A percentile compares a stretch with the other conserved stretches of the same genome.
These are phyloP conservation scores for Ganoderma resinaceum DNA, from an alignment of 1,284 basidiomycete genomes.

Conservation along the genomic window DNA sequence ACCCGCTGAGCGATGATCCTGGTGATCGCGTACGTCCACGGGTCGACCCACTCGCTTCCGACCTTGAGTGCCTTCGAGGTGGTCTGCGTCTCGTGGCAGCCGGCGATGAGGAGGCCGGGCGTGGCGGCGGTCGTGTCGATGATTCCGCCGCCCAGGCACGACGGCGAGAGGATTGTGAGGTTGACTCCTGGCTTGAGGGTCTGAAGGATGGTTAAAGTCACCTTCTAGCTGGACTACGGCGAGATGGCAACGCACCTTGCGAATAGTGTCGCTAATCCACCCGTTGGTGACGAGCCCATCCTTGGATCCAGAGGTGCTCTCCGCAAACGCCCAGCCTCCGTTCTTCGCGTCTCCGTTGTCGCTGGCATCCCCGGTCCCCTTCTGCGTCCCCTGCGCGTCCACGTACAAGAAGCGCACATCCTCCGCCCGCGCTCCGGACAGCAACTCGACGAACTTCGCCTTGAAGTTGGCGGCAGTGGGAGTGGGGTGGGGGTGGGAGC, in stretches of 20 bases:
- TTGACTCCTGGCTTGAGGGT: background rate
- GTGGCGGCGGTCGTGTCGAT: background rate
- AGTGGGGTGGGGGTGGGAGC: background rate
- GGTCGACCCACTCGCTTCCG: background rate
- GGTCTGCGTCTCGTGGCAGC: background rate
- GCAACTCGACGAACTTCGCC: background rate
- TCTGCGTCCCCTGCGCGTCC: conserved; percentile 1
- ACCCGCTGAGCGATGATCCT: background rate
- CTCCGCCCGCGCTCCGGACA: background rate
- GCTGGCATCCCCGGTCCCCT: background rate
- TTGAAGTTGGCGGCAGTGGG: conserved; percentile 1
- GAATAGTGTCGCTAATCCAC: background rate
- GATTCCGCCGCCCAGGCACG: background rate
- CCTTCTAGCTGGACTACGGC: background rate
- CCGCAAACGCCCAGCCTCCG: background rate
- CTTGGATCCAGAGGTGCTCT: background rate
- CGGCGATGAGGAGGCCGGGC: background rate
- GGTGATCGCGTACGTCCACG: conserved; percentile 4
- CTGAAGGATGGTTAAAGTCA: background rate
- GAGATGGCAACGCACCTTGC: background rate
- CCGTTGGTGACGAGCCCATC: background rate
- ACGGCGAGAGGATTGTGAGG: background rate
- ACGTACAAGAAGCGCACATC: conserved; percentile 3
- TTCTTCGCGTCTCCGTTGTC: background rate
- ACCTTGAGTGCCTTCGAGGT: background rate